Conservation (phyloP, 805 yeast genomes). For the Starmerella vaccinii region DNA sequence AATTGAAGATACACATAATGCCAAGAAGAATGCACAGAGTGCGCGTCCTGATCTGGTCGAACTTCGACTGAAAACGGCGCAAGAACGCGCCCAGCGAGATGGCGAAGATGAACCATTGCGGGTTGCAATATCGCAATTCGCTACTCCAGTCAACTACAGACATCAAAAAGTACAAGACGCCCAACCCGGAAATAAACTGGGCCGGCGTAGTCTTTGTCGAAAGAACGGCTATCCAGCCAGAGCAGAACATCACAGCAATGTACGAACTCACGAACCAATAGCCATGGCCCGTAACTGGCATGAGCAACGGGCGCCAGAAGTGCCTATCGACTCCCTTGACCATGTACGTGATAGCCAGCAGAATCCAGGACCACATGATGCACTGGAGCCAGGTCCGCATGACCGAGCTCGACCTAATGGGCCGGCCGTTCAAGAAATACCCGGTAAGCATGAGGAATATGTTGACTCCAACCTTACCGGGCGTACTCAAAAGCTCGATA, state of each 20-base stretch:
- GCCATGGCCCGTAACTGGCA: conserved; percentile 10
- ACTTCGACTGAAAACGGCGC: conserved; percentile 6
- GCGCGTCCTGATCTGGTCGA: conserved; percentile 6
- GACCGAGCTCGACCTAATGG: conserved; percentile 9
- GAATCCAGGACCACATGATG: conserved; percentile 13
- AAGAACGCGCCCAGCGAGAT: conserved; percentile 11
- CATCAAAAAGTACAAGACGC: conserved; percentile 8
- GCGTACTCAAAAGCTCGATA: conserved; percentile 7
- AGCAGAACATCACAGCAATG: conserved; percentile 8
- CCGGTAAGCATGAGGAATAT: conserved; percentile 17
- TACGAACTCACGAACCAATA: conserved; percentile 17
- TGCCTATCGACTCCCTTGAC: not conserved
- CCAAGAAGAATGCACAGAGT: not conserved
- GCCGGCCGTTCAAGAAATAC: conserved; percentile 14
- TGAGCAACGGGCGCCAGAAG: not conserved
- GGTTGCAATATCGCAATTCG: conserved; percentile 9
- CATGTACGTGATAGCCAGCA: not conserved
- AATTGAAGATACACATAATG: conserved; percentile 1
- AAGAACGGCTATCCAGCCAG: conserved; percentile 14
- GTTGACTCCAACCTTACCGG: conserved; percentile 18
- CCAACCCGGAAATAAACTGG: conserved; percentile 7
- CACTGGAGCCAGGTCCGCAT: conserved; percentile 16
- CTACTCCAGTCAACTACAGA: conserved; percentile 2
- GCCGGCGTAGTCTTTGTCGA: conserved; percentile 10
- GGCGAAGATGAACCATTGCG: conserved; percentile 13